Base-by-base conservation (phyloP, 179 eudicot species). In the Heliamphora pulchella region DNA sequence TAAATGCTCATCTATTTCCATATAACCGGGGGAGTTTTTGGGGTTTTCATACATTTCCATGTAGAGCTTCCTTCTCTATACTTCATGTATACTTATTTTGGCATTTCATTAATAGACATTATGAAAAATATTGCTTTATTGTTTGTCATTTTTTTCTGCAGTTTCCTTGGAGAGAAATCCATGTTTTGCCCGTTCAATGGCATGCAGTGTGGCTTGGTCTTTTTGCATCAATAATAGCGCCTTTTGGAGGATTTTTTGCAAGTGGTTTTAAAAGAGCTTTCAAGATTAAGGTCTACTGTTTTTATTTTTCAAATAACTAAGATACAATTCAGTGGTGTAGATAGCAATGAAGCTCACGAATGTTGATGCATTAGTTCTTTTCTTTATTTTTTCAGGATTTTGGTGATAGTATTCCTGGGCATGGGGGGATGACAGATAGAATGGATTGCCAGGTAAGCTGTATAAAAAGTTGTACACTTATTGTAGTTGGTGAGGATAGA, bases 401-500 rank as follows among this genome's bases (percentile, higher is more conserved):
- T 79, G 99, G 99, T 70, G 94, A 94, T 80, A 96, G 99, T 82
- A 96, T 96, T 81, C 99, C 99, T 71, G 99, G 99, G 67, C 98
- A 96, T 84, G 99, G 99, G 66, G 99, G 98, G 68, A 91, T 96
- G 64, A 96, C 99, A 31, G 99, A 96, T 84, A 83, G 99, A 88
- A 96, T 96, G 99, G 99, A 93, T 84, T 93, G 98, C 87, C 98
- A 94, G 98, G 99, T 96, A 83, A 80, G 58, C 54, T 82, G 55
- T 48, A 47, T 43, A 48, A 39, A 15, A 46, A 20, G 3, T 43
- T 54, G 15, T 63, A 39, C 10, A 67, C 17, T 61, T 50, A 18
- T 31, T 46, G 58, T 20, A 5, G 50, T 63, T 5, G 53, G 46
- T 73, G 57, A 39, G 51, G 71, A 55, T 71, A 48, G 47, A 43